Evolutionary conservation across 345 rosid genomes (phyloP).

Genomic region (Eucalyptus decipiens): DNA sequence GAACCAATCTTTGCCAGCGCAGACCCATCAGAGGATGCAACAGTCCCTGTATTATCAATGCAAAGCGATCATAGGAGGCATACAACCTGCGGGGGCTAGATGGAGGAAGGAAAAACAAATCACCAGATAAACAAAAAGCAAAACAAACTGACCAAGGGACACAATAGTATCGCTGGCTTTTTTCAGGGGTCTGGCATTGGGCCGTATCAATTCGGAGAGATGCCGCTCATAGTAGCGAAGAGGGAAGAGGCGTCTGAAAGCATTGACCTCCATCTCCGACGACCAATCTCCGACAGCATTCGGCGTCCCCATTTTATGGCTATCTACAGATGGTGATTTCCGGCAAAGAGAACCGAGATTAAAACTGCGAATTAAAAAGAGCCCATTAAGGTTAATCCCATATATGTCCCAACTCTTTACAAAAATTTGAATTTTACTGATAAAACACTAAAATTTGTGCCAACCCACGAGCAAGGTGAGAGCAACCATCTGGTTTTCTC

Average conservation of each 20-base stretch:
- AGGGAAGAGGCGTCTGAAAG: slow-evolving; percentile 79
- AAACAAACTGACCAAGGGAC: slow-evolving; percentile 44
- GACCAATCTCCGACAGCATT: slow-evolving; percentile 49
- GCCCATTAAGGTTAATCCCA: not conserved
- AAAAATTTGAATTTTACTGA: not conserved
- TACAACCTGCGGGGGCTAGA: not conserved
- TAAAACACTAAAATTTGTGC: not conserved
- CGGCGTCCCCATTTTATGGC: slow-evolving; percentile 36
- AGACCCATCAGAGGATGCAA: slow-evolving; percentile 85
- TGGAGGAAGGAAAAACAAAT: not conserved
- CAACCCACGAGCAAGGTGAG: not conserved
- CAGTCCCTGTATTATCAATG: slow-evolving; percentile 40
- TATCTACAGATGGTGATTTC: not conserved
- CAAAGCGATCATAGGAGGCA: not conserved
- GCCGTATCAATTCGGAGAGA: slow-evolving; percentile 69
- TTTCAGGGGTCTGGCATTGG: slow-evolving; percentile 57
- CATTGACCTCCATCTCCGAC: slow-evolving; percentile 77
- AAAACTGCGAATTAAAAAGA: not conserved
- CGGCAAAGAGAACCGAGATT: not conserved
- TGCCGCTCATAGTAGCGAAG: slow-evolving; percentile 70
- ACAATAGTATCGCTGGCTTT: slow-evolving; percentile 71
- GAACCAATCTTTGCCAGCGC: slow-evolving; percentile 90
- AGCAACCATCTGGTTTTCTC: not conserved
- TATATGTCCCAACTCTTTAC: not conserved
- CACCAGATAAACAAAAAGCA: not conserved